These are phyloP conservation scores for Elsinoe necatrix DNA, from an alignment of 2,329 filamentous ascomycete species.

Conservation along the genomic window DNA sequence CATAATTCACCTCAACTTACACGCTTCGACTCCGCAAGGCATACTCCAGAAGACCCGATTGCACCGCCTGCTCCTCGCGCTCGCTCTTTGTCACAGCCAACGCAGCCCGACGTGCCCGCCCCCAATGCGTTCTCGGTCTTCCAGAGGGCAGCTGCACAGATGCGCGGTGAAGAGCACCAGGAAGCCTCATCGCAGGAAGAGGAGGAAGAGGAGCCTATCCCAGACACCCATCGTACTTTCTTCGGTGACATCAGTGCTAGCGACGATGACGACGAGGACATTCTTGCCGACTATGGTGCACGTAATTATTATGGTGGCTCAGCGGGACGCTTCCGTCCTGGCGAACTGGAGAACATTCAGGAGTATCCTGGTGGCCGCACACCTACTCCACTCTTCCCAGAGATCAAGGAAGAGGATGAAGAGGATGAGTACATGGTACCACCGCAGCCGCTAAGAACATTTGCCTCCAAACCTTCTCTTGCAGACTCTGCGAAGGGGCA, in stretches of 20 bases:
- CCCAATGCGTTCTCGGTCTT: slow-evolving; percentile 37
- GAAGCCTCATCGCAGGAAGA: background rate
- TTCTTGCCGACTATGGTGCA: slow-evolving; percentile 21
- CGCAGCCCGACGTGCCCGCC: slow-evolving; percentile 23
- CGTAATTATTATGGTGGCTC: slow-evolving; percentile 20
- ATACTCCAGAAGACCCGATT: slow-evolving; percentile 3
- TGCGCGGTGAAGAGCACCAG: slow-evolving; percentile 22
- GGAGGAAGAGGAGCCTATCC: slow-evolving; percentile 14
- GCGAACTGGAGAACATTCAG: slow-evolving; percentile 27
- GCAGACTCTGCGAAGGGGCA: slow-evolving; percentile 14
- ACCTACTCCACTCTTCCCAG: slow-evolving; percentile 21
- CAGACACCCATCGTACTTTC: slow-evolving; percentile 32
- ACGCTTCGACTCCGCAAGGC: slow-evolving; percentile 18
- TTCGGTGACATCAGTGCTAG: slow-evolving; percentile 33
- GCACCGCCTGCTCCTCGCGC: slow-evolving; percentile 19
- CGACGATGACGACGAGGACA: slow-evolving; percentile 33
- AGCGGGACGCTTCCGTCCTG: slow-evolving; percentile 26
- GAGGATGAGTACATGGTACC: slow-evolving; percentile 17
- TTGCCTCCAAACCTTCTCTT: slow-evolving; percentile 14
- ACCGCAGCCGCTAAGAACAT: slow-evolving; percentile 10
- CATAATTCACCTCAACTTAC: slow-evolving; percentile 14
- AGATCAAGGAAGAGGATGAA: slow-evolving; percentile 27
- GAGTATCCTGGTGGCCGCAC: slow-evolving; percentile 29
- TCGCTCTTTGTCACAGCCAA: slow-evolving; percentile 25
- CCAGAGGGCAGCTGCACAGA: slow-evolving; percentile 37